These are phyloP conservation scores for Parmales sp. DNA, from an alignment of 108 stramenopile genomes.

Conservation along the genomic window DNA sequence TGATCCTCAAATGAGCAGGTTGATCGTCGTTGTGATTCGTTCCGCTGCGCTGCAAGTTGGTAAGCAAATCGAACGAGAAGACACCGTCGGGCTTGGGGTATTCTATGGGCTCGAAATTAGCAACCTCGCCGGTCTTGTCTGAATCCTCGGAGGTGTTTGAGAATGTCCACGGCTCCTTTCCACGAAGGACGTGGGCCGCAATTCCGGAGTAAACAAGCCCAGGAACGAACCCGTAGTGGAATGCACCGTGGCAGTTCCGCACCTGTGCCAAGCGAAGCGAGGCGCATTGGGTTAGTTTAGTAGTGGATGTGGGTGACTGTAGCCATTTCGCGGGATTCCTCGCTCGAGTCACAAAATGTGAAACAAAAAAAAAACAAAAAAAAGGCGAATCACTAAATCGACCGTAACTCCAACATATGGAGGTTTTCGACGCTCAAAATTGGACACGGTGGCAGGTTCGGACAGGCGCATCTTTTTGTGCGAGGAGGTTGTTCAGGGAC, in stretches of 20 bases:
- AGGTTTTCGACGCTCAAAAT: too few species aligned
- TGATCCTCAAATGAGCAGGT: slow-evolving; percentile 88
- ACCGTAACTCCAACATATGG: too few species aligned
- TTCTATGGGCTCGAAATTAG: slow-evolving; percentile 47
- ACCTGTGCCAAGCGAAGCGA: too few species aligned
- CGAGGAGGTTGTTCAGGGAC: too few species aligned
- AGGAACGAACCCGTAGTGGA: slow-evolving; percentile 77
- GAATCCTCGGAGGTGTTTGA: slow-evolving; percentile 42
- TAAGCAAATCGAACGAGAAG: slow-evolving; percentile 89
- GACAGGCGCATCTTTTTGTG: too few species aligned
- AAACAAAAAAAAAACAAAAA: too few species aligned
- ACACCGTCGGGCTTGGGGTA: slow-evolving; percentile 92
- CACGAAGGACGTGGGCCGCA: slow-evolving; percentile 77
- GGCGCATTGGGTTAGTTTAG: too few species aligned
- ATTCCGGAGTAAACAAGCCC: slow-evolving; percentile 85
- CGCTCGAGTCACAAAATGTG: too few species aligned
- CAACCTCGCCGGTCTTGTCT: slow-evolving; percentile 57
- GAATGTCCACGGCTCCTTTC: slow-evolving; percentile 93
- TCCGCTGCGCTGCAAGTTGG: slow-evolving; percentile 84
- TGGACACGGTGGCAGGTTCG: too few species aligned
- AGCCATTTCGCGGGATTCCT: too few species aligned
- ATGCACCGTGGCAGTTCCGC: slow-evolving; percentile 93
- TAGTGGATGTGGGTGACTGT: too few species aligned
- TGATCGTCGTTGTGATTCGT: slow-evolving; percentile 98
- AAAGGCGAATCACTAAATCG: too few species aligned